Base-by-base conservation (phyloP, 192 early-diverging fungal species). In the Coemansia sp. region DNA sequence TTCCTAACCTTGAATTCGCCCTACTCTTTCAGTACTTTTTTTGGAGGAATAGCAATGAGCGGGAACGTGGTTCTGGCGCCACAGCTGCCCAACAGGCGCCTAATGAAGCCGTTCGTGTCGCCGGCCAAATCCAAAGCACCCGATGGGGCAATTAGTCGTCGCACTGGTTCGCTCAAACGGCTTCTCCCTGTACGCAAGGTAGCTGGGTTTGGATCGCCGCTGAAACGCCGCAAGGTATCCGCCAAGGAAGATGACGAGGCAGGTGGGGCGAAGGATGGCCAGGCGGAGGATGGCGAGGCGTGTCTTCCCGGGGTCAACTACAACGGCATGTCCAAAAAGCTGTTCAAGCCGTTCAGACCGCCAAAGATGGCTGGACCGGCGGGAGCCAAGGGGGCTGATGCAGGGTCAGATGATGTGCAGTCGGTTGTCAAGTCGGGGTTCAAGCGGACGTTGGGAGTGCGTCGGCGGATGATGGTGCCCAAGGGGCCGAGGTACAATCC, bases 401-500 rank as follows among this genome's bases (percentile, higher is more conserved):
- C 32, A 17, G 39, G 30, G 25, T 29, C 42, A 36, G 43, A 47
- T 49, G 33, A 46, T 13, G 16, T 7, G 35, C 19, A 28, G 52
- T 9, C 14, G 49, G 19, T 16, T 3, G 29, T 2, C 40, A 18
- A 45, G 25, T 0, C 46, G 55, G 32, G 10, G 14, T 3, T 35
- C 9, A 46, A 38, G 1, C 51, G 67, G 44, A 53, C 66, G 14
- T 36, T 89, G 30, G 85, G 85, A n/a, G 60, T 86, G 17, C 72
- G 82, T 6, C 55, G 79, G 16, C 69, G 79, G n/a, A 19, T 64
- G 22, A 63, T 38, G 2, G 43, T 78, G 18, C 46, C 60, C 30
- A 78, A 53, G 21, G 82, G 83, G 7, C 81, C 87, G 5, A 72
- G 88, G 16, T 83, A 95, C 47, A 92, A 93, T 38, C 91, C 89